phyloP scores from a whole-genome alignment of 768 basidiomycete species.

The Leccinum obscurum region DNA sequence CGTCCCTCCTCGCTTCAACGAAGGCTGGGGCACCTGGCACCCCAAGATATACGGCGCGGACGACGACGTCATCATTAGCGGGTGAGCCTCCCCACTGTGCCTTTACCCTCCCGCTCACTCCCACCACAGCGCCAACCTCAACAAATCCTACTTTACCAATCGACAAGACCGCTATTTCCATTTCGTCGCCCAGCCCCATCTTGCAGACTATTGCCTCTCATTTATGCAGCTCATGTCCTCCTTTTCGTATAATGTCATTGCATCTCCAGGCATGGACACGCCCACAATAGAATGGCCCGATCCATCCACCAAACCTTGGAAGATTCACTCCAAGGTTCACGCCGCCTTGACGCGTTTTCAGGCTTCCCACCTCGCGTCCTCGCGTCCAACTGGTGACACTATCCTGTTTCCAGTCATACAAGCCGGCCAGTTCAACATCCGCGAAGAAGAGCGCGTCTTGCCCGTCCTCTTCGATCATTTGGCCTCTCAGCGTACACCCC shows the following conservation, averaged over 20 bases:
- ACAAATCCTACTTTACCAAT: slow-evolving; percentile 89
- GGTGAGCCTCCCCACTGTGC: slow-evolving; percentile 51
- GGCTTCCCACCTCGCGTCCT: slow-evolving; percentile 31
- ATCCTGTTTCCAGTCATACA: slow-evolving; percentile 83
- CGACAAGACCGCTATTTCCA: slow-evolving; percentile 94
- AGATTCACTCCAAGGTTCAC: slow-evolving; percentile 62
- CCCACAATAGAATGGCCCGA: slow-evolving; percentile 72
- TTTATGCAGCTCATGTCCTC: slow-evolving; percentile 67
- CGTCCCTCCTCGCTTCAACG: slow-evolving; percentile 92
- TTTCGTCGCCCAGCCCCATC: slow-evolving; percentile 54
- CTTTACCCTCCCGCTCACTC: slow-evolving; percentile 2
- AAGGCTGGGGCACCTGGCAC: slow-evolving; percentile 99
- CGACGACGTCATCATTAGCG: slow-evolving; percentile 89
- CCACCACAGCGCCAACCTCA: slow-evolving; percentile 80
- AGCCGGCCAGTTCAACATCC: slow-evolving; percentile 82
- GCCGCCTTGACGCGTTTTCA: slow-evolving; percentile 63
- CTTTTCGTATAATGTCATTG: slow-evolving; percentile 61
- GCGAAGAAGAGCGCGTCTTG: slow-evolving; percentile 78
- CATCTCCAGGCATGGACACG: slow-evolving; percentile 38
- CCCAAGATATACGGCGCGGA: slow-evolving; percentile 95
- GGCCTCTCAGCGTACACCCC: slow-evolving; percentile 8
- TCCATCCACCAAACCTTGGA: slow-evolving; percentile 61
- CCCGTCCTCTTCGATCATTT: slow-evolving; percentile 57
- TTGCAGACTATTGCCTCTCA: slow-evolving; percentile 83
- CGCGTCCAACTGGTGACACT: slow-evolving; percentile 36